phyloP scores from a whole-genome alignment of 1,284 basidiomycete genomes.

The Tylopilus sp. region DNA sequence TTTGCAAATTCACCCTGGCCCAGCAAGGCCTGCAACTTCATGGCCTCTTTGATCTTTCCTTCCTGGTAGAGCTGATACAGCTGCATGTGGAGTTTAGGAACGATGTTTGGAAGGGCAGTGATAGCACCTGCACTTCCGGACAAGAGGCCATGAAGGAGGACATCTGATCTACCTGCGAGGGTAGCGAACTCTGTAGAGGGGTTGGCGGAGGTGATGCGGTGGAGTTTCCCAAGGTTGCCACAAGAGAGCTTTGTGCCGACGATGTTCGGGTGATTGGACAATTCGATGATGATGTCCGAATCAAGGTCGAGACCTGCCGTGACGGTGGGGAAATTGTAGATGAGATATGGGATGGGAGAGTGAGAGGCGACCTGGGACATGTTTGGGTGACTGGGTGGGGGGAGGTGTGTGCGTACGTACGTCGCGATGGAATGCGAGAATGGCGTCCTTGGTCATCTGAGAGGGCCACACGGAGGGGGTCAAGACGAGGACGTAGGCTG shows the following conservation, averaged over 20 bases:
- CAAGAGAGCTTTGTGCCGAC: slow-evolving; percentile 88
- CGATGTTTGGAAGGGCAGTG: slow-evolving; percentile 72
- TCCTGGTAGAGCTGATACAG: slow-evolving; percentile 58
- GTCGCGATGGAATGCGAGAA: slow-evolving; percentile 61
- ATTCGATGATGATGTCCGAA: slow-evolving; percentile 71
- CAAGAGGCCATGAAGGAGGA: slow-evolving; percentile 65
- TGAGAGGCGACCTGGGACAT: slow-evolving; percentile 70
- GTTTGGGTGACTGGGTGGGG: slow-evolving; percentile 20
- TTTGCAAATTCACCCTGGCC: slow-evolving; percentile 73
- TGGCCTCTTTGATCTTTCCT: slow-evolving; percentile 62
- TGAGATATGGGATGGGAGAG: slow-evolving; percentile 81
- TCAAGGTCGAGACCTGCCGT: slow-evolving; percentile 85
- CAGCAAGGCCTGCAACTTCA: slow-evolving; percentile 64
- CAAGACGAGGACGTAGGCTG: slow-evolving; percentile 71
- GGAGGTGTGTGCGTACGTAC: slow-evolving; percentile 32
- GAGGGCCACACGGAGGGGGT: slow-evolving; percentile 67
- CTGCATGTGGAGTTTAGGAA: slow-evolving; percentile 68
- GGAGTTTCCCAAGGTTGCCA: slow-evolving; percentile 80
- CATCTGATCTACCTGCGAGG: slow-evolving; percentile 62
- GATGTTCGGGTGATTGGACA: slow-evolving; percentile 82
- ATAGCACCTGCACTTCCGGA: slow-evolving; percentile 70
- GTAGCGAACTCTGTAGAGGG: slow-evolving; percentile 54
- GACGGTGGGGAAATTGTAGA: slow-evolving; percentile 87
- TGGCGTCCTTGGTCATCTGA: slow-evolving; percentile 58
- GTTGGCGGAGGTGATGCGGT: slow-evolving; percentile 62